Evolutionary conservation across 2,329 filamentous ascomycete genomes (phyloP).

Genomic region (Talaromyces sp.): DNA sequence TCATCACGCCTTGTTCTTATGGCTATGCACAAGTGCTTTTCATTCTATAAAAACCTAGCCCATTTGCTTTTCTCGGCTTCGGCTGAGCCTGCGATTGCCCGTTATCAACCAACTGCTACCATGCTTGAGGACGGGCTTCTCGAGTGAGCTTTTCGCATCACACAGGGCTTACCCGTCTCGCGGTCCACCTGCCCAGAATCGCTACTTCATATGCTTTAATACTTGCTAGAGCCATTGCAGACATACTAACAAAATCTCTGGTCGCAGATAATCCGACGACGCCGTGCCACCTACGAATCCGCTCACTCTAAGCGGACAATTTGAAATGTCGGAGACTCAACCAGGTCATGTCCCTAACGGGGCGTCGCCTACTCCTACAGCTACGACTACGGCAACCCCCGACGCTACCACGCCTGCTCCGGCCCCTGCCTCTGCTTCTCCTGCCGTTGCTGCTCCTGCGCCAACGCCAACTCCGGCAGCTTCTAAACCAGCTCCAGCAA

Average conservation of each 20-base stretch:
- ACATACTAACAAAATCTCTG: not conserved
- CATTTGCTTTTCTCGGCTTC: not conserved
- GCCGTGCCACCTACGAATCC: not conserved
- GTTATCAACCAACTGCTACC: not conserved
- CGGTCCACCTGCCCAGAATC: not conserved
- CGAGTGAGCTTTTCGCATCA: not conserved
- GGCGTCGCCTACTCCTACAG: constrained; percentile 1
- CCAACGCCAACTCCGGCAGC: constrained; percentile 8
- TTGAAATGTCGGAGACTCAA: constrained; percentile 15
- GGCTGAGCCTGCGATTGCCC: not conserved
- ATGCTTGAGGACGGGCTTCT: not conserved
- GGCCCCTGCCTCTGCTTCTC: not conserved
- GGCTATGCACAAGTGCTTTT: not conserved
- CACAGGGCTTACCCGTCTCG: not conserved
- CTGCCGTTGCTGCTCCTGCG: not conserved
- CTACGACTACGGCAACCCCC: not conserved
- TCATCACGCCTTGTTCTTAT: not conserved
- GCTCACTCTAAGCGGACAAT: constrained; percentile 3
- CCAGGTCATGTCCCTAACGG: not conserved
- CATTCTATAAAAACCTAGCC: not conserved
- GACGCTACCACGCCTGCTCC: not conserved
- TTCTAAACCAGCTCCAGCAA: not conserved
- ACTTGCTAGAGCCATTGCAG: not conserved
- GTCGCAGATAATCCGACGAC: not conserved
- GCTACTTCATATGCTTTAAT: not conserved